These are phyloP conservation scores for Chytriomyces hyalinus DNA, from an alignment of 192 early-diverging fungal species.

Conservation along the genomic window DNA sequence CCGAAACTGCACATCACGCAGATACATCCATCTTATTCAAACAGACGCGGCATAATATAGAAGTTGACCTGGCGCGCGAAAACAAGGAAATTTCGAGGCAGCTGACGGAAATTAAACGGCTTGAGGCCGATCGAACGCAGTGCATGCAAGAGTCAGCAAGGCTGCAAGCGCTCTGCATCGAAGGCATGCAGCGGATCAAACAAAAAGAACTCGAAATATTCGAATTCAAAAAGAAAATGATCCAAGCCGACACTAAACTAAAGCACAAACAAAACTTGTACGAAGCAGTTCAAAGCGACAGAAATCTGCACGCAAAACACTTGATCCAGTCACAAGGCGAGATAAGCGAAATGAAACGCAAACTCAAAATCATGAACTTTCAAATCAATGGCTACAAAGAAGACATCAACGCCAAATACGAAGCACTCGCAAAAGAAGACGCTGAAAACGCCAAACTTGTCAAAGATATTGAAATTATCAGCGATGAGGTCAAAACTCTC, in stretches of 20 bases:
- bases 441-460: conserved; percentile 54
- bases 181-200: conserved; percentile 57
- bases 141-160: conserved; percentile 47
- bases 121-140: conserved; percentile 52
- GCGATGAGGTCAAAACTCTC: conserved; percentile 59
- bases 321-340: conserved; percentile 65
- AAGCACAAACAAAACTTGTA: conserved; percentile 74
- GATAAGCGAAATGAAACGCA: conserved; percentile 68
- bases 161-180: conserved; percentile 48
- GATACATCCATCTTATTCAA: conserved; percentile 47
- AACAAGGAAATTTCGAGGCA: conserved; percentile 31
- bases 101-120: conserved; percentile 33
- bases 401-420: conserved; percentile 63
- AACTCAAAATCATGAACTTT: conserved; percentile 71
- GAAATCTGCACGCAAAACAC: conserved; percentile 67
- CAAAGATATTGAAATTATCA: conserved; percentile 63
- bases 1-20: conserved; percentile 41
- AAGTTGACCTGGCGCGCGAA: conserved; percentile 58
- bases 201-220: conserved; percentile 63
- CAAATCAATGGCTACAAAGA: conserved; percentile 71
- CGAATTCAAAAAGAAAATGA: conserved; percentile 62
- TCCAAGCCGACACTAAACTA: conserved; percentile 66
- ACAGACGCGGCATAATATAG: conserved; percentile 61
- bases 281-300: conserved; percentile 67
- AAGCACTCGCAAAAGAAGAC: conserved; percentile 51